Evolutionary conservation across 176 grass and related monocot genomes (phyloP).

Genomic region (Avena sativa): DNA sequence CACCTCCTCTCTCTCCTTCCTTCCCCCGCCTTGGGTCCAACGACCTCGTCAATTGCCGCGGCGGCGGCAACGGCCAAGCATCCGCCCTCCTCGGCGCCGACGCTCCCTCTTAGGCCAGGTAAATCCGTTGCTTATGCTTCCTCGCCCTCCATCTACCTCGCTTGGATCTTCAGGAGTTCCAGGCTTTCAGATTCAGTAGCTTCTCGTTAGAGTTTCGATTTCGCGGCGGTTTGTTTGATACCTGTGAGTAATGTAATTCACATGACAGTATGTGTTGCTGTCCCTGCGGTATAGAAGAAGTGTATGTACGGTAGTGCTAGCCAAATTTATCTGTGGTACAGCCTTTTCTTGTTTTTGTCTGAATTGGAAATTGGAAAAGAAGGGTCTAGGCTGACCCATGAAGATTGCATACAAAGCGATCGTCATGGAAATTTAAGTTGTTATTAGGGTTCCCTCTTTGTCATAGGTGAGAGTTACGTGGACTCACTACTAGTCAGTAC

Average conservation of each 20-base stretch:
- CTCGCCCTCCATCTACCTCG: neutral
- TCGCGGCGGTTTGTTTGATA: neutral
- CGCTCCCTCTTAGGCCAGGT: conserved; percentile 24
- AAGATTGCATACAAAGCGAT: neutral
- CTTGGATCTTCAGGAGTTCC: conserved; percentile 25
- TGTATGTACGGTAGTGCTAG: neutral
- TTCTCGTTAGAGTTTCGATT: neutral
- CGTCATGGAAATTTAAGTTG: neutral
- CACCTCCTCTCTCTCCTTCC: neutral
- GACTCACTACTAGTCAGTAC: neutral
- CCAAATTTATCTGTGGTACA: neutral
- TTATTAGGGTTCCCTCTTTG: neutral
- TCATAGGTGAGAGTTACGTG: neutral
- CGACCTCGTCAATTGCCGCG: conserved; percentile 20
- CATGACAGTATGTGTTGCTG: neutral
- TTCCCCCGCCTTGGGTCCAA: conserved; percentile 13
- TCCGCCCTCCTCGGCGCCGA: neutral
- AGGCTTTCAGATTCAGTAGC: conserved; percentile 14
- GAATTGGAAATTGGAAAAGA: neutral
- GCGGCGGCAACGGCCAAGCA: neutral
- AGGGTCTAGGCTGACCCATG: conserved; percentile 11
- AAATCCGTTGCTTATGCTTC: neutral
- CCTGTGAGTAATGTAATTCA: neutral
- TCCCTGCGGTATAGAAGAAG: neutral
- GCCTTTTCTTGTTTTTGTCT: neutral